Evolutionary conservation across 441 rosid genomes (phyloP), one percentile per base, ranked within the genome.

Genomic region (Theobroma grandiflorum): DNA sequence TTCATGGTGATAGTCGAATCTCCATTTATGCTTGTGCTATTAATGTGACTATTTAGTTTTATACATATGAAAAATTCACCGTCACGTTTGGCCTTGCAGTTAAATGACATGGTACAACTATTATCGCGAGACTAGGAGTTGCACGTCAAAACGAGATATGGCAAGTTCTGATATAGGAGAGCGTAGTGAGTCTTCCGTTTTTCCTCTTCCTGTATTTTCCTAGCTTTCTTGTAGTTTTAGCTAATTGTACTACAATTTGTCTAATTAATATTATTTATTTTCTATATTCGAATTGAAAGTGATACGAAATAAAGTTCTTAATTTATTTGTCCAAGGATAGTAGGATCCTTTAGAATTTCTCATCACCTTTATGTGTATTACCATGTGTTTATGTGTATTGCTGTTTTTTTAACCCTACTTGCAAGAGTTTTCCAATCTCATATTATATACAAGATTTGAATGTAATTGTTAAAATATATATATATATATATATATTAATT

Each of bases 51-150:
- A 31, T 3, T 40, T 0, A 26, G 4, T 42, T 67, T 42, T n/a
- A 42, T 67, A 20, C 15, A 12, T 11, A 7, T 1, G 4, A 7
- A 14, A 26, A 1, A 8, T 43, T 75, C 14, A 42, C 59, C n/a
- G 4, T 31, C n/a, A 57, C 11, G 26, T 62, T 75, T 75, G 42
- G 70, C 8, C 31, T 33, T 64, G 69, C 79, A 76, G 62, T 16
- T 47, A 7, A 16, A 40, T 50, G 45, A 50, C 59, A 33, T 33
- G 45, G 16, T 72, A 26, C 31, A 1, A 35, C 16, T 49, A 45
- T 52, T 52, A 72, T 35, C 62, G 75, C 20, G 8, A 33, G 59
- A 37, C 64, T 58, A 33, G 63, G 35, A 33, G 76, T 37, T 55
- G 64, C 63, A n/a, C 14, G 18, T 55, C 35, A 72, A 31, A 33